phyloP scores from a whole-genome alignment of 2,329 filamentous ascomycete genomes.

The Balansia obtecta region DNA sequence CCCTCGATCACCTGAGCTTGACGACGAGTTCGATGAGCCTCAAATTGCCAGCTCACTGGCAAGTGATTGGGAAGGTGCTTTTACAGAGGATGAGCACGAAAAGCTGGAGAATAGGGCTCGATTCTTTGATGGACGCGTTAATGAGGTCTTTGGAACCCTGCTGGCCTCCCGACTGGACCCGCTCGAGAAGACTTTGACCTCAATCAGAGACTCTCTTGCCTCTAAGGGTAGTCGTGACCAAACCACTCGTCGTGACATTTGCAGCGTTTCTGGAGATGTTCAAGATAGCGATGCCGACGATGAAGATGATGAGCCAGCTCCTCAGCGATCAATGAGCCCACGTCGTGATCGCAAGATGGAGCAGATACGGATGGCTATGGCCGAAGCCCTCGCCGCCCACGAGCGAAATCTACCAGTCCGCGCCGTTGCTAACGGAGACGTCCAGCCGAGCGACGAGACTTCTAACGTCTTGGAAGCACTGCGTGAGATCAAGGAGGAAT shows the following conservation, averaged over 20 bases:
- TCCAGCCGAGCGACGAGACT: constrained; percentile 23
- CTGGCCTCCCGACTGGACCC: constrained; percentile 68
- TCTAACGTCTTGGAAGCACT: constrained; percentile 54
- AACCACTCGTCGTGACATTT: constrained; percentile 45
- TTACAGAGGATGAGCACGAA: constrained; percentile 70
- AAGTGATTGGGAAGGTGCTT: constrained; percentile 86
- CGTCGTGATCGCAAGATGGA: constrained; percentile 68
- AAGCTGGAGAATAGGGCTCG: constrained; percentile 70
- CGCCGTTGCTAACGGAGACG: constrained; percentile 10
- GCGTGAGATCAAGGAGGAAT: constrained; percentile 45
- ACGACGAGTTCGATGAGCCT: constrained; percentile 24
- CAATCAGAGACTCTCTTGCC: constrained; percentile 59
- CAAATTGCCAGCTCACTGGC: constrained; percentile 45
- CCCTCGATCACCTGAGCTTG: constrained; percentile 38
- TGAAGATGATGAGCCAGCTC: constrained; percentile 63
- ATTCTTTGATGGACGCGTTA: constrained; percentile 87
- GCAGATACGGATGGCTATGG: constrained; percentile 61
- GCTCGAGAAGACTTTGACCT: constrained; percentile 64
- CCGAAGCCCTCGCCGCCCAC: constrained; percentile 58
- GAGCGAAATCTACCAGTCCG: constrained; percentile 27
- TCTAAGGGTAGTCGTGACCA: constrained; percentile 41
- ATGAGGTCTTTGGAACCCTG: constrained; percentile 68
- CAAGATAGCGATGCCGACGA: constrained; percentile 88
- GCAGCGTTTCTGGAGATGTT: constrained; percentile 57
- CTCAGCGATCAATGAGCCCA: constrained; percentile 63